A percentile compares a stretch with the other conserved stretches of the same genome.
phyloP scores from a whole-genome alignment of 2,329 filamentous ascomycete species.

The Zalaria sp. region DNA sequence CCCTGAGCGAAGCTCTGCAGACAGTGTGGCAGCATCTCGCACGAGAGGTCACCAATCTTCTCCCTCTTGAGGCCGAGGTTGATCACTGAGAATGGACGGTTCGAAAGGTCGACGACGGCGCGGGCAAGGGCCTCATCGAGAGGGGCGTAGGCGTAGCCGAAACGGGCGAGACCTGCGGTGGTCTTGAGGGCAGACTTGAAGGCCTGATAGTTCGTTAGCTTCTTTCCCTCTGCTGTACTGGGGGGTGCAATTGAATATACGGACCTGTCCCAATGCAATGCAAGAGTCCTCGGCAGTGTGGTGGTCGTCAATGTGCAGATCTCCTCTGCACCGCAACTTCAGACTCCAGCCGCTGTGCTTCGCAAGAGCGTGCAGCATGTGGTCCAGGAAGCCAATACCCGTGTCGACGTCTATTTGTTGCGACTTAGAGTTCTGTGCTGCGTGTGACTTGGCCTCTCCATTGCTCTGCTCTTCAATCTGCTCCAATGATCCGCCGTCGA shows the following conservation, averaged over 20 bases:
- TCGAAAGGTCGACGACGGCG: constrained; percentile 88
- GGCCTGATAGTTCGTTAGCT: constrained; percentile 27
- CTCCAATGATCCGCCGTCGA: constrained; percentile 64
- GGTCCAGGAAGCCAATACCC: constrained; percentile 93
- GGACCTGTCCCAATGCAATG: constrained; percentile 60
- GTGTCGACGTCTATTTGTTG: constrained; percentile 83
- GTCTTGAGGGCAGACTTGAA: constrained; percentile 70
- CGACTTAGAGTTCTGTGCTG: constrained; percentile 67
- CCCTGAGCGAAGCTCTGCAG: constrained; percentile 87
- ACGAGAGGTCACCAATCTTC: constrained; percentile 84
- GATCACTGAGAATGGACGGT: constrained; percentile 73
- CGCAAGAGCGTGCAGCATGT: constrained; percentile 94
- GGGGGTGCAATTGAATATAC: background rate
- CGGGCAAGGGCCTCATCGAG: constrained; percentile 91
- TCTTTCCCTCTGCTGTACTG: background rate
- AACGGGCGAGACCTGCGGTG: constrained; percentile 71
- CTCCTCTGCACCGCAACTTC: constrained; percentile 67
- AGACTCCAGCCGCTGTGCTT: constrained; percentile 95
- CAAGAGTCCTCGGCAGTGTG: constrained; percentile 95
- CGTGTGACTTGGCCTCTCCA: constrained; percentile 46
- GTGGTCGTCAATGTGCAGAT: constrained; percentile 95
- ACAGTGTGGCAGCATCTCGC: constrained; percentile 96
- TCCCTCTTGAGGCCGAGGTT: constrained; percentile 77
- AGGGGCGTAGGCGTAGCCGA: constrained; percentile 82
- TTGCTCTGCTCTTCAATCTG: constrained; percentile 38